These are phyloP conservation scores for Neobulgaria alba DNA, from an alignment of 2,329 filamentous ascomycete species.

Conservation along the genomic window DNA sequence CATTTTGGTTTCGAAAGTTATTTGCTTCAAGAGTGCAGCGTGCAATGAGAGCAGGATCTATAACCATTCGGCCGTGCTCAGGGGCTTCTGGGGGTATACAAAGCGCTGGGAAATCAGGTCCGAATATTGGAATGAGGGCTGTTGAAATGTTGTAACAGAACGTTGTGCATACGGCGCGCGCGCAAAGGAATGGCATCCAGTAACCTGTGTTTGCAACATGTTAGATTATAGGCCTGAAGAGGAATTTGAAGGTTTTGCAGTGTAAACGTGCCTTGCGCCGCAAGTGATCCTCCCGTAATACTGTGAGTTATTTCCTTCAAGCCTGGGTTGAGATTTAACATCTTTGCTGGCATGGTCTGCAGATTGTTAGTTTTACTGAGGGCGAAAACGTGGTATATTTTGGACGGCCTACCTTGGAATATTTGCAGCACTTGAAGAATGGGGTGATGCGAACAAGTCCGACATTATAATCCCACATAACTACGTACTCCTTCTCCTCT, in stretches of 20 bases:
- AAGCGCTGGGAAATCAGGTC: slow-evolving; percentile 63
- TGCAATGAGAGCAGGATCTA: slow-evolving; percentile 47
- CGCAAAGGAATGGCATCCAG: slow-evolving; percentile 89
- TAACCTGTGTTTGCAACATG: slow-evolving; percentile 63
- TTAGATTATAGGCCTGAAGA: slow-evolving; percentile 3
- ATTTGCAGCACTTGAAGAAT: slow-evolving; percentile 85
- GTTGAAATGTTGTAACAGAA: slow-evolving; percentile 82
- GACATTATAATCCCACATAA: slow-evolving; percentile 97
- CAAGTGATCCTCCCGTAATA: slow-evolving; percentile 86
- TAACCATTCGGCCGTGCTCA: slow-evolving; percentile 59
- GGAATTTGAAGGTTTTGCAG: too few species aligned
- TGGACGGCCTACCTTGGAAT: slow-evolving; percentile 62
- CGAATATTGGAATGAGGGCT: slow-evolving; percentile 85
- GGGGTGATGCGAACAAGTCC: slow-evolving; percentile 90
- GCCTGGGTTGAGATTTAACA: slow-evolving; percentile 68
- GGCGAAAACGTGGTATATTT: neutral
- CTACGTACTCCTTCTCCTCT: slow-evolving; percentile 57
- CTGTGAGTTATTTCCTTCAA: slow-evolving; percentile 86
- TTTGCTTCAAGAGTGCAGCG: slow-evolving; percentile 43
- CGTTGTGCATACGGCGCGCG: slow-evolving; percentile 76
- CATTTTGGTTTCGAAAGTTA: slow-evolving; percentile 30
- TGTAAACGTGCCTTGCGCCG: slow-evolving; percentile 76
- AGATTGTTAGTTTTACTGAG: slow-evolving; percentile 11
- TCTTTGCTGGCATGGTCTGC: slow-evolving; percentile 82
- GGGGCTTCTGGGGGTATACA: slow-evolving; percentile 59